Evolutionary conservation across 805 yeast genomes (phyloP).

Genomic region (Ogataea saltuana): DNA sequence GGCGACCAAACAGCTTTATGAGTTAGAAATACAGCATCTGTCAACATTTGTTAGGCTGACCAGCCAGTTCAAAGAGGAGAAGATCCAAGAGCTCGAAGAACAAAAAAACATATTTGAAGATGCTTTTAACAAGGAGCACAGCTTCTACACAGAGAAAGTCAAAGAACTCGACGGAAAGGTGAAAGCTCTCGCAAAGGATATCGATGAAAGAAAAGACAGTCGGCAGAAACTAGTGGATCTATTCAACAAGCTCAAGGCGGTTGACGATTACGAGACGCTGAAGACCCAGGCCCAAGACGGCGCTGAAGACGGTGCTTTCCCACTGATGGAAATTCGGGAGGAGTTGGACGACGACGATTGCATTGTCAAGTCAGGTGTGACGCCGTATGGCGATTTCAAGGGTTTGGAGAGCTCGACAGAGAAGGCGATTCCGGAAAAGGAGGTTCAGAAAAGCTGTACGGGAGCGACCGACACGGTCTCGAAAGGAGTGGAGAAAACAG

Average conservation of each 20-base stretch:
- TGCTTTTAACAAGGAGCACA: constrained; percentile 25
- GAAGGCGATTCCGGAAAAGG: not conserved
- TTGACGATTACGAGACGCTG: constrained; percentile 9
- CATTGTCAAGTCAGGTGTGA: constrained; percentile 48
- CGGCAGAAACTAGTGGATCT: constrained; percentile 30
- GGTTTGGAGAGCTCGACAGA: too few species aligned
- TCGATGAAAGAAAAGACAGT: constrained; percentile 36
- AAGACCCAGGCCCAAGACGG: not conserved
- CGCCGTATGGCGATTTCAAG: constrained; percentile 31
- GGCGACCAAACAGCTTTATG: constrained; percentile 29
- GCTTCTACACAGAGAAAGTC: constrained; percentile 15
- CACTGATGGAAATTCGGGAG: constrained; percentile 81
- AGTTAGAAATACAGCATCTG: constrained; percentile 28
- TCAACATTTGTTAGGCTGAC: constrained; percentile 17
- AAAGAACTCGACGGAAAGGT: constrained; percentile 14
- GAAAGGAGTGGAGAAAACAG: constrained; percentile 14
- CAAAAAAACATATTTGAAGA: constrained; percentile 22
- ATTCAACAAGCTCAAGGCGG: constrained; percentile 29
- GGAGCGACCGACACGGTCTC: too few species aligned
- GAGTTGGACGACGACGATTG: constrained; percentile 84
- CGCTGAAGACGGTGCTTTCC: constrained; percentile 48
- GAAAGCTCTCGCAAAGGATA: constrained; percentile 35
- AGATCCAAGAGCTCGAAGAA: constrained; percentile 18
- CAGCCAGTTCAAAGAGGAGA: constrained; percentile 20
- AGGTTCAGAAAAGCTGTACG: not conserved